These are phyloP conservation scores for Fusarium sp. DNA, from an alignment of 2,329 filamentous ascomycete genomes.

Conservation along the genomic window DNA sequence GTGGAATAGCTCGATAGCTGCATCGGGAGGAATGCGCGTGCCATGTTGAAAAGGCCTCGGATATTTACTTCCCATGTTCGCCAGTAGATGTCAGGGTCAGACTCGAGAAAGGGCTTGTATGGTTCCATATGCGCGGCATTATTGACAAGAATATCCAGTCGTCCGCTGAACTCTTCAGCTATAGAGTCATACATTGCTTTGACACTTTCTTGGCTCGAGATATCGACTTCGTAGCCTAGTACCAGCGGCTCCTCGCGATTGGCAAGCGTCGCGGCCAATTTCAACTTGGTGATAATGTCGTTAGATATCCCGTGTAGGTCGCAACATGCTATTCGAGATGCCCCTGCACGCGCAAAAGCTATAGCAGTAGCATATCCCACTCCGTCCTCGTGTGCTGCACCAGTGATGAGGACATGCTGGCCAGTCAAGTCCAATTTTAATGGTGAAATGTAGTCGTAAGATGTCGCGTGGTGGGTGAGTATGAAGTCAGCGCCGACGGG, in stretches of 20 bases:
- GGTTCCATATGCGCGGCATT: background rate
- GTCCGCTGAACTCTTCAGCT: fast-evolving
- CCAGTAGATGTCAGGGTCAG: background rate
- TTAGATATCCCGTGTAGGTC: background rate
- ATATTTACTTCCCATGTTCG: background rate
- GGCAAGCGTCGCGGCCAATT: background rate
- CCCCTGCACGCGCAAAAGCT: background rate
- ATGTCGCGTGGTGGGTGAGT: background rate
- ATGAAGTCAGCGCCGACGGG: background rate
- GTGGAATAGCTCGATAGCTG: background rate
- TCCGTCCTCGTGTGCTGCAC: background rate
- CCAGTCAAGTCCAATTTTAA: background rate
- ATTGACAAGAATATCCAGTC: background rate
- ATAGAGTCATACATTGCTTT: background rate
- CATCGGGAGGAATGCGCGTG: background rate
- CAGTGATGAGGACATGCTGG: background rate
- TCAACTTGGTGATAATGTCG: background rate
- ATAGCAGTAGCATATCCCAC: background rate
- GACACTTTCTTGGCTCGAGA: background rate
- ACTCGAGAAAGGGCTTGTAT: background rate
- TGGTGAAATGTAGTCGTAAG: background rate
- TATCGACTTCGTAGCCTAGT: background rate
- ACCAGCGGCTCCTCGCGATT: background rate
- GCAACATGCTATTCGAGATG: background rate
- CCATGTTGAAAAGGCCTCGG: background rate